phyloP scores from a whole-genome alignment of 2,329 filamentous ascomycete species.

The Fusarium sp. region DNA sequence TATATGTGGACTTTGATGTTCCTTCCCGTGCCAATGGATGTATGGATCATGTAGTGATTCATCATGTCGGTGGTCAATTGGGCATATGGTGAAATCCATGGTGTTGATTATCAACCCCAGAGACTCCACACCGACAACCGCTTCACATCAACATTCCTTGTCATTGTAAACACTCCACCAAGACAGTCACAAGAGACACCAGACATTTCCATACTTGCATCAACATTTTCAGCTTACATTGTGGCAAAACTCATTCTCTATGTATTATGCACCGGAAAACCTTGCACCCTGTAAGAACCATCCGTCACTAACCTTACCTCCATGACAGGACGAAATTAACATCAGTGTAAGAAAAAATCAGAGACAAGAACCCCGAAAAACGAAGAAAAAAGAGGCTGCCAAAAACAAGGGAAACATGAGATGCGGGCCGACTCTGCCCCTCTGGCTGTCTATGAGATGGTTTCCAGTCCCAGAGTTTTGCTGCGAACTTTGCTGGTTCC shows the following conservation, averaged over 20 bases:
- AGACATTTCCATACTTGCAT: slow-evolving; percentile 2
- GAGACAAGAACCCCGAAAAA: slow-evolving; percentile 37
- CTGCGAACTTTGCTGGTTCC: slow-evolving; percentile 38
- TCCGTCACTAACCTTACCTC: slow-evolving; percentile 44
- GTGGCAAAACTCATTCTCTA: slow-evolving; percentile 45
- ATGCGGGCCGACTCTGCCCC: slow-evolving; percentile 40
- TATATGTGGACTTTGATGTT: neutral
- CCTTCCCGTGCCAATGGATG: neutral
- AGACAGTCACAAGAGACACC: neutral
- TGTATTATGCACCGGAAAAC: slow-evolving; percentile 46
- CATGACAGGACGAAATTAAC: slow-evolving; percentile 40
- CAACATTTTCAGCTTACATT: slow-evolving; percentile 27
- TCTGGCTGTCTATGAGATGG: slow-evolving; percentile 45
- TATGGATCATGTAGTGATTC: no score
- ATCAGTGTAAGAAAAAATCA: slow-evolving; percentile 32
- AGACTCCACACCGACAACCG: neutral
- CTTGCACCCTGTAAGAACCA: slow-evolving; percentile 40
- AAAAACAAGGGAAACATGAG: slow-evolving; percentile 41
- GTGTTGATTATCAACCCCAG: neutral
- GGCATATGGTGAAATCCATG: neutral
- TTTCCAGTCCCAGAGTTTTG: slow-evolving; percentile 42
- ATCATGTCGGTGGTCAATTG: neutral
- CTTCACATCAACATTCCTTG: neutral
- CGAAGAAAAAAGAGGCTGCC: slow-evolving; percentile 40
- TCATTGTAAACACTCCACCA: neutral